Percentiles rank a stretch among this genome's conserved stretches.
phyloP scores from a whole-genome alignment of 139 green algal species.

The Desmodesmus armatus region DNA sequence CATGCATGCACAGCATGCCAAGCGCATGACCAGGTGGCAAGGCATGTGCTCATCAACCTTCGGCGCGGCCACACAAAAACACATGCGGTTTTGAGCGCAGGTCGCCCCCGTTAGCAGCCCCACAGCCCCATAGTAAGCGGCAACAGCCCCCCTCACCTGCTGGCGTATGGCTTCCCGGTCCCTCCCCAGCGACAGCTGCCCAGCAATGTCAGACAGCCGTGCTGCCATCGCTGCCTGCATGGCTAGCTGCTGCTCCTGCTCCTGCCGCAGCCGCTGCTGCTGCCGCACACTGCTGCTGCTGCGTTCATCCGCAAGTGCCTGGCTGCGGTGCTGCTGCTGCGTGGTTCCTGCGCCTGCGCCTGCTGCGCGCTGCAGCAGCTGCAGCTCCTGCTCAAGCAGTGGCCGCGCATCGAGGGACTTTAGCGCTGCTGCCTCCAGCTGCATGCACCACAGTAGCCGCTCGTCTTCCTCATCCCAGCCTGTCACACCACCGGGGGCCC shows the following conservation, averaged over 20 bases:
- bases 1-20: not conserved
- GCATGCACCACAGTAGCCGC: slow-evolving; percentile 60
- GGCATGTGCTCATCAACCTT: too few species aligned
- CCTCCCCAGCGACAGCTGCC: slow-evolving; percentile 9
- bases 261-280: slow-evolving; percentile 13
- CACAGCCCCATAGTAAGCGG: too few species aligned
- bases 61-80: too few species aligned
- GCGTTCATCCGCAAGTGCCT: slow-evolving; percentile 2
- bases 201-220: slow-evolving; percentile 24
- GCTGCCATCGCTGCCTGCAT: not conserved
- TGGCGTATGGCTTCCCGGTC: slow-evolving; percentile 13
- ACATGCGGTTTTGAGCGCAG: too few species aligned
- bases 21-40: too few species aligned
- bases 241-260: slow-evolving; percentile 4
- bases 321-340: slow-evolving; percentile 3
- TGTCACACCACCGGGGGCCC: not conserved
- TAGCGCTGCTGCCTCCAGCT: slow-evolving; percentile 56
- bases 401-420: slow-evolving; percentile 53
- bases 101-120: too few species aligned
- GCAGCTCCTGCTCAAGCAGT: slow-evolving; percentile 67
- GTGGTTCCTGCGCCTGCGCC: slow-evolving; percentile 22
- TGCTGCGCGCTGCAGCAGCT: slow-evolving; percentile 63
- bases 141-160: slow-evolving; percentile 7
- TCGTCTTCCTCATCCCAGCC: slow-evolving; percentile 68
- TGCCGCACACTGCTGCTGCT: not conserved